Base-by-base conservation (phyloP, 306 rosid species). In the Chamaecrista fasciculata region DNA sequence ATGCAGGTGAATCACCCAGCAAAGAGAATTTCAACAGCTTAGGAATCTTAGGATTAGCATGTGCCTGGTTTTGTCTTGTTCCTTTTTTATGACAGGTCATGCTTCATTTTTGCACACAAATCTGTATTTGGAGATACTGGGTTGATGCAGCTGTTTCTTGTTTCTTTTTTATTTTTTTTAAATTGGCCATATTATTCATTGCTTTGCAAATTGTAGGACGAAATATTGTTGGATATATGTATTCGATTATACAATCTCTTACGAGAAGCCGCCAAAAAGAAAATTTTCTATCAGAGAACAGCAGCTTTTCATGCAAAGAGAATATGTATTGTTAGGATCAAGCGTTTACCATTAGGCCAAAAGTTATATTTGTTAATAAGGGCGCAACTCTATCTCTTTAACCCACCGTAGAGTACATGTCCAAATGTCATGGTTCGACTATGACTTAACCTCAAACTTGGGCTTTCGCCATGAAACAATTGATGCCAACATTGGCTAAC, bases 1-100 rank as follows among this genome's bases (percentile, higher is more conserved):
- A 60, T 83, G 86, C 84, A 89, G 93, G 93, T 10, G 74, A 71
- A 44, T 83, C 96, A 4, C 81, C 86, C 57, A 72, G 81, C 47
- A 79, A 71, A 51, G 73, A 47, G 55, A 77, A 29, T 42, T 75
- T 70, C 58, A 4, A 43, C 26, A 1, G 53, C 71, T 40, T 83
- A 52, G 44, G 65, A 65, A 56, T 64, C 78, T 66, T 85, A 63
- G 86, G 71, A 76, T 57, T 80, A 59, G 76, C 70, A 19, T 79
- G 36, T 74, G 50, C 69, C 20, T 76, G 75, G 79, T 81, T 86
- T 75, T 73, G 23, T 71, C 72, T 83, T 60, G 70, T 76, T 79
- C 77, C 44, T 37, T 67, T 79, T 66, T 79, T 72, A 63, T 80
- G 84, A 82, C 11, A 66, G 62, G 33, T 53, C 71, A 36, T 55